A percentile compares a stretch with the other conserved stretches of the same genome.
These are phyloP conservation scores for Sicyos baderoa DNA, from an alignment of 306 rosid genomes.

Conservation along the genomic window DNA sequence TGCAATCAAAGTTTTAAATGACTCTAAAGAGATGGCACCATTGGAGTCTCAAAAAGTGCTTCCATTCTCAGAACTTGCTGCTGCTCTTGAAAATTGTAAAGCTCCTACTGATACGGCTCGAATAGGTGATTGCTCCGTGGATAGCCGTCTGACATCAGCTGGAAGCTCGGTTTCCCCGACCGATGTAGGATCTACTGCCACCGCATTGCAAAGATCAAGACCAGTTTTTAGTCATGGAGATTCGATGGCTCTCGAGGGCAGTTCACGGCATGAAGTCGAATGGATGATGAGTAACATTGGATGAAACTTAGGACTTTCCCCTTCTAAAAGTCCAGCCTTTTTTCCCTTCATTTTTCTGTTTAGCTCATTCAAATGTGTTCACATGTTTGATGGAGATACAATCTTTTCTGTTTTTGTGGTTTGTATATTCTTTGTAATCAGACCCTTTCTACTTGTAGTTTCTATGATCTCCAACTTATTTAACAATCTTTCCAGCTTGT, in stretches of 20 bases:
- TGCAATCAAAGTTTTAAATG: constrained; percentile 35
- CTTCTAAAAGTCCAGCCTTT: background rate
- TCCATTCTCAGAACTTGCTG: constrained; percentile 33
- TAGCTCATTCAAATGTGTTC: constrained; percentile 14
- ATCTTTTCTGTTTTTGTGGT: background rate
- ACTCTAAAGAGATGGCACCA: constrained; percentile 31
- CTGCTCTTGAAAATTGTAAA: constrained; percentile 27
- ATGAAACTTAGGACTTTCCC: constrained; percentile 23
- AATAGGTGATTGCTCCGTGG: constrained; percentile 37
- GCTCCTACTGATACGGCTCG: constrained; percentile 24
- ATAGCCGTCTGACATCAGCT: constrained; percentile 38
- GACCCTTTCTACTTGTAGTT: background rate
- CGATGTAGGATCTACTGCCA: constrained; percentile 27
- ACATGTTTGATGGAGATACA: constrained; percentile 6
- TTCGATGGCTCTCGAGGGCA: constrained; percentile 34
- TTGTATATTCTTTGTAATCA: constrained; percentile 18
- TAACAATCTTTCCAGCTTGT: background rate
- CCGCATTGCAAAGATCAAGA: constrained; percentile 36
- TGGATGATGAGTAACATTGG: constrained; percentile 51
- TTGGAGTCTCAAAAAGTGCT: constrained; percentile 27
- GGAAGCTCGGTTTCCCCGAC: constrained; percentile 38
- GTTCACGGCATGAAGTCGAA: constrained; percentile 38
- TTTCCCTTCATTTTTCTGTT: background rate
- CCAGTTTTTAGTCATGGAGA: constrained; percentile 38
- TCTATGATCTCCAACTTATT: background rate